These are phyloP conservation scores for Pisolithus marmoratus DNA, from an alignment of 768 basidiomycete species.

Conservation along the genomic window DNA sequence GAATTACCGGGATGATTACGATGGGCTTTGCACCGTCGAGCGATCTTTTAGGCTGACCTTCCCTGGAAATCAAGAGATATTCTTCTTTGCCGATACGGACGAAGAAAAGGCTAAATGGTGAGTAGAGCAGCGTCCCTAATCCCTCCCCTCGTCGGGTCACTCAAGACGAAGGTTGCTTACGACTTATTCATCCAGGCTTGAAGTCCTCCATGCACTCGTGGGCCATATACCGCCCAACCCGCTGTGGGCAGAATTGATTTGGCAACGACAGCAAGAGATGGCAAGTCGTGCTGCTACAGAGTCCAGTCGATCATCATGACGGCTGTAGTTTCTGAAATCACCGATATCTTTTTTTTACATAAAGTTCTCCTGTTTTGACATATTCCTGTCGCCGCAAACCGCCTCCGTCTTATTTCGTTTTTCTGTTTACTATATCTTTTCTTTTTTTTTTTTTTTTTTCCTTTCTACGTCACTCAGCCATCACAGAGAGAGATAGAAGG, in stretches of 20 bases:
- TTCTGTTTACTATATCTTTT: too few species aligned
- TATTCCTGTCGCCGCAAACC: too few species aligned
- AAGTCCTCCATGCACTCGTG: conserved; percentile 76
- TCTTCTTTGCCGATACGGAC: conserved; percentile 89
- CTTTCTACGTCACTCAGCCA: background rate
- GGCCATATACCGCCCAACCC: conserved; percentile 90
- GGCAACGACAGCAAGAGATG: conserved; percentile 67
- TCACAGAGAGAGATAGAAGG: background rate
- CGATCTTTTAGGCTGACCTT: conserved; percentile 85
- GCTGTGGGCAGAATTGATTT: conserved; percentile 87
- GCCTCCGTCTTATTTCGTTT: too few species aligned
- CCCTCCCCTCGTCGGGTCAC: background rate
- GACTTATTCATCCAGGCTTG: conserved; percentile 53
- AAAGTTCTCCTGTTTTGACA: too few species aligned
- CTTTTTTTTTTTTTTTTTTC: background rate
- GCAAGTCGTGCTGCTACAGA: conserved; percentile 10
- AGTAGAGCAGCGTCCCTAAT: conserved; percentile 16
- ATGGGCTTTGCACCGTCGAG: conserved; percentile 64
- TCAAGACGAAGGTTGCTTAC: conserved; percentile 3
- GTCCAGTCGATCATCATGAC: background rate
- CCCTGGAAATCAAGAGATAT: conserved; percentile 68
- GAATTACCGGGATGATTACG: conserved; percentile 48
- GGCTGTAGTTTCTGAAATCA: background rate
- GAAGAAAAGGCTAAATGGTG: conserved; percentile 86
- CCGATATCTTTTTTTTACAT: background rate